Conservation (phyloP, 163 green algal genomes). For the Smithsoniella earleae region DNA sequence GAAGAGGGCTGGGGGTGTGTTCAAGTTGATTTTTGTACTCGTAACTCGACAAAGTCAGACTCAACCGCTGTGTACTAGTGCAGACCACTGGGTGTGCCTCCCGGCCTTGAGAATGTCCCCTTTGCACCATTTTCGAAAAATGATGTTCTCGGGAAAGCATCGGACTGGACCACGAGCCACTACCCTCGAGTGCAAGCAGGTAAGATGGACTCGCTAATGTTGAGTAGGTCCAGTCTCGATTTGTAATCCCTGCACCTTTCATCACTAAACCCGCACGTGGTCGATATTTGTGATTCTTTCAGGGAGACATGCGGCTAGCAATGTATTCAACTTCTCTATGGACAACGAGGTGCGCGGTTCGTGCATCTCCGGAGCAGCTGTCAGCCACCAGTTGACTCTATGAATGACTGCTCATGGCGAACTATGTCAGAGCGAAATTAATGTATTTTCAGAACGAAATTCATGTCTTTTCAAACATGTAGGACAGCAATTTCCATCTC, state of each 20-base stretch:
- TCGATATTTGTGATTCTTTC: background rate
- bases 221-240: no score
- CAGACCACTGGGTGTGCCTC: constrained; percentile 15
- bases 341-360: constrained; percentile 32
- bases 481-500: constrained; percentile 92
- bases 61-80: no score
- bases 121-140: constrained; percentile 90
- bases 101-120: constrained; percentile 69
- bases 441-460: constrained; percentile 42
- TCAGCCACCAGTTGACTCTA: no score
- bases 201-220: constrained; percentile 34
- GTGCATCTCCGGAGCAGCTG: no score
- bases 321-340: constrained; percentile 50
- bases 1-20: constrained; percentile 23
- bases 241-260: no score
- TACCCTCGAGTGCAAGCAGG: constrained; percentile 45
- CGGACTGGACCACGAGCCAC: constrained; percentile 61
- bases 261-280: no score
- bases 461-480: constrained; percentile 53
- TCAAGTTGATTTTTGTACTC: background rate
- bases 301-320: background rate
- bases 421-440: background rate
- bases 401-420: no score
- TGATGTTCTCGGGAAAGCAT: constrained; percentile 76
- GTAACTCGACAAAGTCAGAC: background rate